Evolutionary conservation across 2,329 filamentous ascomycete genomes (phyloP).

Genomic region (Sphaerulina musiva): DNA sequence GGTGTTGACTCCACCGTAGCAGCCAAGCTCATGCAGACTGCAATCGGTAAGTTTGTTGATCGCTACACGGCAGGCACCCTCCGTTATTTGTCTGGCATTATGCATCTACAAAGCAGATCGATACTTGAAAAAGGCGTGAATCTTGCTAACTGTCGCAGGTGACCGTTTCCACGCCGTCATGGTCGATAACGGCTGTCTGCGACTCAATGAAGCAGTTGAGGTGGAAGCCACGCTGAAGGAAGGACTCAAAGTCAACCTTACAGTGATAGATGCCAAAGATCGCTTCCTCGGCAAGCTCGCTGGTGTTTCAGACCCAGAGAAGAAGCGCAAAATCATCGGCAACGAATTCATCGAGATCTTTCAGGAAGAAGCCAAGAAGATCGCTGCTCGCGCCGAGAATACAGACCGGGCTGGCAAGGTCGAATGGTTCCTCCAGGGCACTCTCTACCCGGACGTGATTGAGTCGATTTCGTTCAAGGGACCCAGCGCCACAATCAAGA

Average conservation of each 20-base stretch:
- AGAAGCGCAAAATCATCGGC: constrained; percentile 87
- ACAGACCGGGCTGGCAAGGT: constrained; percentile 66
- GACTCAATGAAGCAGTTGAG: constrained; percentile 73
- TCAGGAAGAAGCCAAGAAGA: constrained; percentile 67
- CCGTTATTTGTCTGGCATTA: no score
- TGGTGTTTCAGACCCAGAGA: constrained; percentile 71
- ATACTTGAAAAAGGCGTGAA: no score
- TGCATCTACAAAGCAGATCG: no score
- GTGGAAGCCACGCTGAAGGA: constrained; percentile 73
- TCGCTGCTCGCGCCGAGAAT: constrained; percentile 63
- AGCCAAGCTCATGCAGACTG: constrained; percentile 76
- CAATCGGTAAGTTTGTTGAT: constrained; percentile 59
- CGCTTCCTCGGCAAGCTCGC: constrained; percentile 69
- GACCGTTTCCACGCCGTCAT: constrained; percentile 79
- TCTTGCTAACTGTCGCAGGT: not conserved
- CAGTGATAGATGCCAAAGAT: constrained; percentile 72
- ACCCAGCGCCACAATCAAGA: constrained; percentile 65
- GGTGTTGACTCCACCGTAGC: constrained; percentile 88
- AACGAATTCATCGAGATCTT: constrained; percentile 76
- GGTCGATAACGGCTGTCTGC: constrained; percentile 79
- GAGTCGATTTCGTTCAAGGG: constrained; percentile 68
- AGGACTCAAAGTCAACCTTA: constrained; percentile 84
- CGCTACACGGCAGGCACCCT: constrained; percentile 61
- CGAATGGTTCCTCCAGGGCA: constrained; percentile 82
- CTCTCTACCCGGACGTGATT: constrained; percentile 69